Conservation (phyloP, 192 early-diverging fungal species). For the Dimargaris verticillata region DNA sequence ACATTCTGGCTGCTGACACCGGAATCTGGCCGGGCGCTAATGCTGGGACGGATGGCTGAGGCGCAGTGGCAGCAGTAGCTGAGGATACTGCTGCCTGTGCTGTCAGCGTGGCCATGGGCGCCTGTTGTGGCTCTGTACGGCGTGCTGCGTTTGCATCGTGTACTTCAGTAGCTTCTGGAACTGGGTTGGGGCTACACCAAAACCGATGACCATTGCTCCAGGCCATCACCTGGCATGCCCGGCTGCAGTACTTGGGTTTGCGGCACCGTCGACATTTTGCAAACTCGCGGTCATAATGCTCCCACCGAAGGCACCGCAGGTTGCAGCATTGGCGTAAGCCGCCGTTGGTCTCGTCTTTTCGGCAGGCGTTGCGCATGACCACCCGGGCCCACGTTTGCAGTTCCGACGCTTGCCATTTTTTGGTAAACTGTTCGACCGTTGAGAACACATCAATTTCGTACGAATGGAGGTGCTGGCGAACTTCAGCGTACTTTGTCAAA, state of each 20-base stretch:
- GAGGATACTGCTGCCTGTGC: no score
- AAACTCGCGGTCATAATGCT: slow-evolving; percentile 56
- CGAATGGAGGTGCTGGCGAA: slow-evolving; percentile 38
- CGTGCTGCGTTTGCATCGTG: background rate
- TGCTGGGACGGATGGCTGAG: no score
- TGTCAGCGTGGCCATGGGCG: no score
- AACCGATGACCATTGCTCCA: slow-evolving; percentile 65
- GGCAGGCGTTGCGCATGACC: slow-evolving; percentile 67
- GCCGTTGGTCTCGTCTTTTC: slow-evolving; percentile 52
- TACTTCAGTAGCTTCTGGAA: background rate
- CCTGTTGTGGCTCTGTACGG: no score
- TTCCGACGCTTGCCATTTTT: slow-evolving; percentile 41
- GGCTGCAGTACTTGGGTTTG: slow-evolving; percentile 76
- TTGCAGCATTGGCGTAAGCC: slow-evolving; percentile 64
- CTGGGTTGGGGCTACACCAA: slow-evolving; percentile 54
- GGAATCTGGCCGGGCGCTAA: no score
- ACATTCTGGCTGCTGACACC: no score
- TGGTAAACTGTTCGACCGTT: slow-evolving; percentile 58
- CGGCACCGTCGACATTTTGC: slow-evolving; percentile 76
- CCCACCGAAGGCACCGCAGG: slow-evolving; percentile 63
- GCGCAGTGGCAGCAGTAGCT: no score
- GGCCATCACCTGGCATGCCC: slow-evolving; percentile 52
- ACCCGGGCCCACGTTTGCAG: slow-evolving; percentile 59
- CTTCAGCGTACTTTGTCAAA: slow-evolving; percentile 73
- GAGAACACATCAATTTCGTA: slow-evolving; percentile 49